Evolutionary conservation across 352 stramenopile species (phyloP), one percentile per base, ranked within the genome.

Genomic region (Pythium dissotocum): DNA sequence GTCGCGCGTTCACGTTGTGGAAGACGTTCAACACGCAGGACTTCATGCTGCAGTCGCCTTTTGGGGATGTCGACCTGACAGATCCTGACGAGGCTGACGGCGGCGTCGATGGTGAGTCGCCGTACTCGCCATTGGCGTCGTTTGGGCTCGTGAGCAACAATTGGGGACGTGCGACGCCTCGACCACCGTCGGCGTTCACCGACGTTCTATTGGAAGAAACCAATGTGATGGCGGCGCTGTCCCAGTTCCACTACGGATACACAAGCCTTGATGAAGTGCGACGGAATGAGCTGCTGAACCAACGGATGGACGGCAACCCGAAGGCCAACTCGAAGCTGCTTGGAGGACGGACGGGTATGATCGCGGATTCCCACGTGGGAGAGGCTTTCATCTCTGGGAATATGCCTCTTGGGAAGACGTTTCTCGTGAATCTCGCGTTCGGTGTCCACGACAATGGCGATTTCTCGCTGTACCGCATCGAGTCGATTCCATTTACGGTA

Each of bases 401-500:
- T 55, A 63, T 76, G 60, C 66, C 73, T 4, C 65, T 91, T 1
- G 63, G 71, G 58, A 86, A 89, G 70, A 89, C 83, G 13, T 91
- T 90, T 69, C 67, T 75, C 4, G 80, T 93, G 18, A 66, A 93
- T 67, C 65, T 96, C 42, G 24, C 91, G 0, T 91, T 87, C 36
- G 77, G 71, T 5, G 61, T 94, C 21, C 82, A 89, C 32, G 78
- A 66, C 13, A 91, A 90, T 55, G 88, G 88, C 2, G 84, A 93
- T 24, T 63, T 96, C 14, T 88, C 81, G 32, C 58, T 96, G 3
- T 93, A 87, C 63, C 87, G 87, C 7, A 70, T 70, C 8, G 82
- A 93, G 33, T 91, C 77, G 26, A 80, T 88, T 52, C 76, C 78
- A 6, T 91, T 89, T 58, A 87, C 87, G 77, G 88, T 95, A 75